These are phyloP conservation scores for Sugiyamaella japonica DNA, from an alignment of 1,139 yeast genomes.

Conservation along the genomic window DNA sequence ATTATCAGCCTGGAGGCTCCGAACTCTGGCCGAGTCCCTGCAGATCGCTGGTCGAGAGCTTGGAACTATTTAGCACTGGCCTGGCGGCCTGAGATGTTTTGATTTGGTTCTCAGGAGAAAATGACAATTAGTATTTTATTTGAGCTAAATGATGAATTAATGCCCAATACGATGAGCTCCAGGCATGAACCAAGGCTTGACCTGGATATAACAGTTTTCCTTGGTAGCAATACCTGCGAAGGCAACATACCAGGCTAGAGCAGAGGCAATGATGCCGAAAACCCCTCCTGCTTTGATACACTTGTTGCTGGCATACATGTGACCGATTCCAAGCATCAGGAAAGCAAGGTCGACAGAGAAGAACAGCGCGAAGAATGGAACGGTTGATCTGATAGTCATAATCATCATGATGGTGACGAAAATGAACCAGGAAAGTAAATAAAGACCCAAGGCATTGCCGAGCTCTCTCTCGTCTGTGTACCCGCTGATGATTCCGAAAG, in stretches of 20 bases:
- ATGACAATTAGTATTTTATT: too few relatives aligned
- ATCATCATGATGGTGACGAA: conserved; percentile 68
- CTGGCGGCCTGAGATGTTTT: background rate
- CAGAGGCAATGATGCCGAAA: conserved; percentile 70
- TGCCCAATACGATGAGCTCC: conserved; percentile 14
- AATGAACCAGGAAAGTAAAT: conserved; percentile 72
- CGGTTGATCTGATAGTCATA: conserved; percentile 74
- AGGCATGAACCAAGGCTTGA: conserved; percentile 18
- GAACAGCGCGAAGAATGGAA: conserved; percentile 70
- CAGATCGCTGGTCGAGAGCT: background rate
- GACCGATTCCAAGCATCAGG: conserved; percentile 62
- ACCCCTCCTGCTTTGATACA: conserved; percentile 70
- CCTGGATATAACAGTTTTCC: conserved; percentile 15
- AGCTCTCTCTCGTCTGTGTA: conserved; percentile 47
- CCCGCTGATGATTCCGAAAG: conserved; percentile 73
- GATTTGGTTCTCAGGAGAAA: background rate
- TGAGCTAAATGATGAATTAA: background rate
- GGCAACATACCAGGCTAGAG: conserved; percentile 85
- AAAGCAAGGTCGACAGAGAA: conserved; percentile 65
- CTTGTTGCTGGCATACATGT: conserved; percentile 43
- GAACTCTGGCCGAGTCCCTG: background rate
- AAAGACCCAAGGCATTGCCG: conserved; percentile 70
- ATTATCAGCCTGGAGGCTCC: background rate
- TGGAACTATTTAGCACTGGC: background rate
- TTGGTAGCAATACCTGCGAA: conserved; percentile 75